A percentile compares a stretch with the other conserved stretches of the same genome.
These are phyloP conservation scores for Botryococcus braunii DNA, from an alignment of 163 green algal species.

Conservation along the genomic window DNA sequence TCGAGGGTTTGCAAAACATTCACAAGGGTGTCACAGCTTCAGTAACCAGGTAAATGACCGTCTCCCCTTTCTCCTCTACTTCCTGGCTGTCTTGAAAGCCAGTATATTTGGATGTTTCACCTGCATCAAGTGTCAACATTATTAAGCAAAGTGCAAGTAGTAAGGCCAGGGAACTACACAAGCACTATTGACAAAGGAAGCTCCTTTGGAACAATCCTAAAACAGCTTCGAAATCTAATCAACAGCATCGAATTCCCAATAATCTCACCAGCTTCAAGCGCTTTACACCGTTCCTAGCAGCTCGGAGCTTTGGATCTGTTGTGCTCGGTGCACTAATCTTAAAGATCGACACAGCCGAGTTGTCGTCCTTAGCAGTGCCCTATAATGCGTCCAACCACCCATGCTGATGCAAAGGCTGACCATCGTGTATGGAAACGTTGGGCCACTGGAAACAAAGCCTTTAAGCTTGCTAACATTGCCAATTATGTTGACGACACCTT, in stretches of 20 bases:
- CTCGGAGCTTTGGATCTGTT: conserved; percentile 47
- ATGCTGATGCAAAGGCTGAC: conserved; percentile 39
- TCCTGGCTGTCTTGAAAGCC: conserved; percentile 83
- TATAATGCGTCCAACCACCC: conserved; percentile 71
- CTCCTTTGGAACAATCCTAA: background rate
- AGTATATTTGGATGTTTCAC: conserved; percentile 91
- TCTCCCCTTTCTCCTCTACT: conserved; percentile 61
- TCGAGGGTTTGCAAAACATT: conserved; percentile 64
- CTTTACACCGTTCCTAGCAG: conserved; percentile 77
- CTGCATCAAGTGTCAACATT: conserved; percentile 30
- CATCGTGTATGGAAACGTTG: conserved; percentile 57
- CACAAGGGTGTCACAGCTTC: conserved; percentile 76
- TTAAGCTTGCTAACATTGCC: conserved; percentile 41
- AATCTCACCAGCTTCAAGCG: conserved; percentile 64
- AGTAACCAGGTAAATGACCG: conserved; percentile 87
- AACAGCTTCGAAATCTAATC: background rate
- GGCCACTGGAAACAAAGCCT: conserved; percentile 39
- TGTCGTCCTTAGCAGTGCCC: conserved; percentile 61
- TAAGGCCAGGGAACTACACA: background rate
- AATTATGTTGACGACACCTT: background rate
- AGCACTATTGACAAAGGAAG: background rate
- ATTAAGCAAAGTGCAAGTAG: background rate
- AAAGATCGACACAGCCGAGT: conserved; percentile 72
- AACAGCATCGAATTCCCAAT: background rate
- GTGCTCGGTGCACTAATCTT: conserved; percentile 44